These are phyloP conservation scores for Rosellinia necatrix DNA, from an alignment of 2,329 filamentous ascomycete species.

Conservation along the genomic window DNA sequence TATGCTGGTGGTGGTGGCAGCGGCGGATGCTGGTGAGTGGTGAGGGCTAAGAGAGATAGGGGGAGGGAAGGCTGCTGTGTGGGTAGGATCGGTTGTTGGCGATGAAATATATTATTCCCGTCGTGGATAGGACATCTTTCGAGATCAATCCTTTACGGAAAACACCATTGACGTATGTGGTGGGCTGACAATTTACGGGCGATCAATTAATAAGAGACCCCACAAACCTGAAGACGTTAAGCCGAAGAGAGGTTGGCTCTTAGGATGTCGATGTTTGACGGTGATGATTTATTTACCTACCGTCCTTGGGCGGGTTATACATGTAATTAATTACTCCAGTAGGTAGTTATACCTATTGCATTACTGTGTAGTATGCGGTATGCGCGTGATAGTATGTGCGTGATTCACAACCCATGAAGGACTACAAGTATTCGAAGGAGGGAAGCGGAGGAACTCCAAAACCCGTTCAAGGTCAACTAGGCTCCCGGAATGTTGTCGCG, in stretches of 20 bases:
- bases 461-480: not conserved
- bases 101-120: not conserved
- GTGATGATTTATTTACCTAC: not conserved
- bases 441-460: conserved; percentile 13
- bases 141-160: too few relatives aligned
- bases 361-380: too few relatives aligned
- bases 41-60: not conserved
- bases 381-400: too few relatives aligned
- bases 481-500: not conserved
- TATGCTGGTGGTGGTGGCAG: not conserved
- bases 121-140: not conserved
- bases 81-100: not conserved
- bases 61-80: not conserved
- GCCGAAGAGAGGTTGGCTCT: not conserved
- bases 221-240: not conserved
- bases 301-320: not conserved
- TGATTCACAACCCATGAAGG: too few relatives aligned
- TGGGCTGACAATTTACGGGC: not conserved
- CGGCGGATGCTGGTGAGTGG: too few relatives aligned
- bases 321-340: too few relatives aligned
- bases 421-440: not conserved
- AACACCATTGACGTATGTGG: not conserved
- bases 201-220: not conserved
- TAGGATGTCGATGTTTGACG: not conserved
- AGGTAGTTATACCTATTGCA: too few relatives aligned